These are phyloP conservation scores for Aegilops longissima DNA, from an alignment of 176 grass and related monocot genomes.

Conservation along the genomic window DNA sequence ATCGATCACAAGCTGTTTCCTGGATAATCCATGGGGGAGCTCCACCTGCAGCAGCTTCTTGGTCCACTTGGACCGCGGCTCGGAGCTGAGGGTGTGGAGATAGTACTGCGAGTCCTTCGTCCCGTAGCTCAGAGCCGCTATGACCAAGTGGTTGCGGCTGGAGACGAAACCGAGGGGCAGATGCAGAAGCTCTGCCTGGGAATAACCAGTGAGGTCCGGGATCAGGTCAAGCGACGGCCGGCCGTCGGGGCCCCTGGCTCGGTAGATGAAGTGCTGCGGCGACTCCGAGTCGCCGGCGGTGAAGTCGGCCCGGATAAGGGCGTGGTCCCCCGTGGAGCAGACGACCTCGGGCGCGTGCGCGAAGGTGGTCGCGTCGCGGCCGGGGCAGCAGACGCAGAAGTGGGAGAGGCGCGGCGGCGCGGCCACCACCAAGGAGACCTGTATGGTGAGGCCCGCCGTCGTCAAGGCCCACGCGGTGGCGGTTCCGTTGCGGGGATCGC, in stretches of 20 bases:
- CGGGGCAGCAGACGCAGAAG: not conserved
- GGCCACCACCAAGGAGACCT: not conserved
- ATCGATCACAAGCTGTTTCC: not conserved
- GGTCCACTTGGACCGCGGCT: not conserved
- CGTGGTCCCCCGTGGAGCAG: not conserved
- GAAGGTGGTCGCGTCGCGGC: not conserved
- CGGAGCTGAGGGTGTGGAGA: not conserved
- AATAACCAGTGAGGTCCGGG: not conserved
- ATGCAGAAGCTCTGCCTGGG: accelerated
- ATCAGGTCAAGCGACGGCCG: not conserved
- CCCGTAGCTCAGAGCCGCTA: not conserved
- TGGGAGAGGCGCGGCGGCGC: not conserved
- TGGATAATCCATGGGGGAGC: not conserved
- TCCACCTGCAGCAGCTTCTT: not conserved
- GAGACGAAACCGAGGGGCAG: not conserved
- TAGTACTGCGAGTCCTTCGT: not conserved
- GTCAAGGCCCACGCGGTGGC: not conserved
- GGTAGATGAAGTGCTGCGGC: not conserved
- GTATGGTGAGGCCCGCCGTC: not conserved
- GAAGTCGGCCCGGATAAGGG: not conserved
- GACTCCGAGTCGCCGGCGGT: not conserved
- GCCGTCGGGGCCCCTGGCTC: not conserved
- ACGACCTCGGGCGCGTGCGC: not conserved
- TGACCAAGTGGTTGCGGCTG: not conserved
- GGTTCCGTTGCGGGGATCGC: not conserved